A percentile compares a stretch with the other conserved stretches of the same genome.
phyloP scores from a whole-genome alignment of 768 basidiomycete species.

The Inosperma sp. region DNA sequence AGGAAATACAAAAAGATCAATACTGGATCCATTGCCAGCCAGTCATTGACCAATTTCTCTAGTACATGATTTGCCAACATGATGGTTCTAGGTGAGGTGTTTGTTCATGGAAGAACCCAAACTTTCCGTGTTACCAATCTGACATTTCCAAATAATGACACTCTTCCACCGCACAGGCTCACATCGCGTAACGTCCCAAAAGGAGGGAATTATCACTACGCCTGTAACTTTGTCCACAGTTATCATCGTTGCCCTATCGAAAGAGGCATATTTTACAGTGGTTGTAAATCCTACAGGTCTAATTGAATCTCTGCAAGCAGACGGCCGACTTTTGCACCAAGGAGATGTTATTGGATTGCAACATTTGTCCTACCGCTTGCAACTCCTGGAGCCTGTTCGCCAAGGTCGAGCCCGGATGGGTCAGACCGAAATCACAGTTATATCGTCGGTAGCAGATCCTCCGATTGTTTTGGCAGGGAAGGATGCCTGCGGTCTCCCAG shows the following conservation, averaged over 20 bases:
- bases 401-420: slow-evolving; percentile 1
- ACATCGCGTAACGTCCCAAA: too few species aligned
- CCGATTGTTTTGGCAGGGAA: slow-evolving; percentile 3
- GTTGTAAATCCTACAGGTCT: background rate
- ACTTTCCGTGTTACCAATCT: too few species aligned
- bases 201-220: slow-evolving; percentile 65
- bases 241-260: background rate
- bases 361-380: slow-evolving; percentile 3
- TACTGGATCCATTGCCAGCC: slow-evolving; percentile 38
- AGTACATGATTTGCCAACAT: background rate
- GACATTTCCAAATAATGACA: too few species aligned
- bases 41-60: slow-evolving; percentile 32
- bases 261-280: slow-evolving; percentile 2
- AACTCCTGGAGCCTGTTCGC: slow-evolving; percentile 7
- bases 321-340: slow-evolving; percentile 1
- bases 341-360: background rate
- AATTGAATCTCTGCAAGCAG: background rate
- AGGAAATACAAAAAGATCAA: background rate
- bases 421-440: slow-evolving; percentile 4
- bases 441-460: slow-evolving; percentile 6
- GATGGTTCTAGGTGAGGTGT: slow-evolving; percentile 33
- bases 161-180: too few species aligned
- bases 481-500: slow-evolving; percentile 26
- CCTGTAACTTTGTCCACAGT: background rate
- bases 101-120: too few species aligned